Conservation (phyloP, 441 rosid genomes). For the Gossypium davidsonii region DNA sequence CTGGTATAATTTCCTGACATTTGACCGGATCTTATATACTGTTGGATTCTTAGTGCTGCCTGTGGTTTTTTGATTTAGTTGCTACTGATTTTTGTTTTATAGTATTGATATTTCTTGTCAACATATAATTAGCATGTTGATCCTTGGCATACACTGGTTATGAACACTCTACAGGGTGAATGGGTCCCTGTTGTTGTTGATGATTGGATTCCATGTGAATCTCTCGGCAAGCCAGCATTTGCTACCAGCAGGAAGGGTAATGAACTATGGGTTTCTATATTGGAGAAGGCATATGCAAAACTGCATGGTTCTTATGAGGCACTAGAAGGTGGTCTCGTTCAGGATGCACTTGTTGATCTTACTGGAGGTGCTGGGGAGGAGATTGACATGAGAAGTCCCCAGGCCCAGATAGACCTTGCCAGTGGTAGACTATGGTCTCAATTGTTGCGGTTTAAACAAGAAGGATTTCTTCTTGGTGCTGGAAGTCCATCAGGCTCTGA, state of each 20-base stretch:
- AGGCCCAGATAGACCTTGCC: conserved; percentile 99
- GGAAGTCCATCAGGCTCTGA: conserved; percentile 99
- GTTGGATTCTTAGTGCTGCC: neutral
- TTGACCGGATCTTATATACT: neutral
- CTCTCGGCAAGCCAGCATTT: conserved; percentile 95
- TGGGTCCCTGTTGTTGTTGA: conserved; percentile 99
- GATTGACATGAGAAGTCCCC: conserved; percentile 98
- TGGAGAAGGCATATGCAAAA: conserved; percentile 99
- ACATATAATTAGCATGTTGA: neutral
- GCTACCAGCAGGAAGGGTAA: conserved; percentile 92
- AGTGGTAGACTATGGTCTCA: conserved; percentile 99
- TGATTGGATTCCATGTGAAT: conserved; percentile 99
- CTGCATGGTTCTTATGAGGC: conserved; percentile 99
- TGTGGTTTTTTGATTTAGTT: neutral
- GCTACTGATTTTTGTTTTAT: neutral
- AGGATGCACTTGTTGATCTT: conserved; percentile 98
- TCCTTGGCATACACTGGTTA: conserved; percentile 6
- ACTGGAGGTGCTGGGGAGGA: conserved; percentile 99
- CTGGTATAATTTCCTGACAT: neutral
- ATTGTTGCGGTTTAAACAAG: conserved; percentile 89
- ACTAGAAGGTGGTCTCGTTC: conserved; percentile 98
- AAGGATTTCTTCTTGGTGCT: conserved; percentile 99
- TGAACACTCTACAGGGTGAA: conserved; percentile 68
- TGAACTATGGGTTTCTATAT: conserved; percentile 95
- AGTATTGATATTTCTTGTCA: neutral